Evolutionary conservation across 2,329 filamentous ascomycete genomes (phyloP).

Genomic region (Beauveria asiatica): DNA sequence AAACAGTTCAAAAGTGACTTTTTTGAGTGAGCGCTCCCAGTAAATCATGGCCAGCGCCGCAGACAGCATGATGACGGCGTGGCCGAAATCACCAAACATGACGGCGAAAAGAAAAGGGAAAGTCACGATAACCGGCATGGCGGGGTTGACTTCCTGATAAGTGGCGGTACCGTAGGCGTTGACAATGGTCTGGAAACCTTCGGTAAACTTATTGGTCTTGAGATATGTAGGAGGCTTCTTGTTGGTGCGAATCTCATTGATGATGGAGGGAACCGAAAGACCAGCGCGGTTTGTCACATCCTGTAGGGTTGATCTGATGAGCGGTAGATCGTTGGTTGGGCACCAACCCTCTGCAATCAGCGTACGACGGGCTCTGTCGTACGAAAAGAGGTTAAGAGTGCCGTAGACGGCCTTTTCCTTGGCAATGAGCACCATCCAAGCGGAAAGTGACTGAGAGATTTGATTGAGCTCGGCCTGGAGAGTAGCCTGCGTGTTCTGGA

Average conservation of each 20-base stretch:
- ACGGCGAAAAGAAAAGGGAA: constrained; percentile 99
- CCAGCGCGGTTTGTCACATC: constrained; percentile 96
- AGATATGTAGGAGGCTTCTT: constrained; percentile 96
- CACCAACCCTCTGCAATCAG: constrained; percentile 97
- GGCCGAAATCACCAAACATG: constrained; percentile 98
- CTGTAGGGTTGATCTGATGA: constrained; percentile 88
- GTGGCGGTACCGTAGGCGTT: constrained; percentile 97
- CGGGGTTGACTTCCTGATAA: constrained; percentile 95
- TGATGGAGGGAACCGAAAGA: constrained; percentile 93
- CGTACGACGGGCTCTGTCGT: constrained; percentile 90
- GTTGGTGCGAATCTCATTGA: constrained; percentile 94
- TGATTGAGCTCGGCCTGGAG: constrained; percentile 87
- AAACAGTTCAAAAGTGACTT: constrained; percentile 87
- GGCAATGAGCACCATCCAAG: constrained; percentile 95
- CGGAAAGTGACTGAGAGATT: constrained; percentile 84
- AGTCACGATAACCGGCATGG: constrained; percentile 88
- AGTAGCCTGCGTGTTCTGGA: constrained; percentile 90
- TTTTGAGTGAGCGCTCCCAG: constrained; percentile 88
- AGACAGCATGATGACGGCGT: constrained; percentile 79
- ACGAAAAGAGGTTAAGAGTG: constrained; percentile 92
- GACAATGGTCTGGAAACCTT: constrained; percentile 97
- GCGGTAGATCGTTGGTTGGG: constrained; percentile 78
- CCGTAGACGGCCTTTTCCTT: constrained; percentile 98
- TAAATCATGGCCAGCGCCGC: constrained; percentile 90
- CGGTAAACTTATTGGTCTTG: constrained; percentile 97